phyloP scores from a whole-genome alignment of 2,329 filamentous ascomycete species.

The Shiraia bambusicola region DNA sequence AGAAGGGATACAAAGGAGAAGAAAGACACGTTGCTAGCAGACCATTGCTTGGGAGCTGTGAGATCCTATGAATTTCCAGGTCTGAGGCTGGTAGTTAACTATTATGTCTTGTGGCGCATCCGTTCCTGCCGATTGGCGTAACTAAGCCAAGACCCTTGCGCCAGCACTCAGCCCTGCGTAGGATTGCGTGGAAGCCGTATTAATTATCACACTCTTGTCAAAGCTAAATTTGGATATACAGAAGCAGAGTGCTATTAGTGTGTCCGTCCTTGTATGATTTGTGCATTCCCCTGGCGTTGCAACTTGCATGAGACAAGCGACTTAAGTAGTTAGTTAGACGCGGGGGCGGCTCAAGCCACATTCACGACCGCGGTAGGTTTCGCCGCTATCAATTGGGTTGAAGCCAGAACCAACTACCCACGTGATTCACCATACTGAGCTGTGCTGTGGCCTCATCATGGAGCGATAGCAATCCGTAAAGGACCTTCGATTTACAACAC shows the following conservation, averaged over 20 bases:
- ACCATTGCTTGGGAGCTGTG: constrained; percentile 14
- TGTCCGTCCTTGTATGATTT: constrained; percentile 1
- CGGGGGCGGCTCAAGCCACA: constrained; percentile 34
- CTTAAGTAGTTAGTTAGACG: no score
- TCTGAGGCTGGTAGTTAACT: constrained; percentile 37
- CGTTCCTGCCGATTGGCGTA: constrained; percentile 24
- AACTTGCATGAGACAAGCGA: constrained; percentile 18
- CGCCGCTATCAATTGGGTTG: not conserved
- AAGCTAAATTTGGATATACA: constrained; percentile 7
- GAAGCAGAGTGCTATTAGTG: not conserved
- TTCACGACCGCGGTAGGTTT: constrained; percentile 3
- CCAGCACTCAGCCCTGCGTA: constrained; percentile 32
- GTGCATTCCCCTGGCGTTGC: no score
- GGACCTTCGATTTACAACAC: not conserved
- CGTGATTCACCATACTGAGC: not conserved
- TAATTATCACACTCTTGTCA: constrained; percentile 12
- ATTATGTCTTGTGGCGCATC: constrained; percentile 31
- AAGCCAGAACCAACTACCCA: not conserved
- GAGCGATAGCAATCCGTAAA: no score
- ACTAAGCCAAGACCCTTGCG: constrained; percentile 22
- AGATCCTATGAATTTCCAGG: constrained; percentile 23
- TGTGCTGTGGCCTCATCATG: no score
- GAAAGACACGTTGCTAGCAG: constrained; percentile 9
- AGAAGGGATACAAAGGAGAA: not conserved
- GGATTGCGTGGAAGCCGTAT: constrained; percentile 35